Conservation (phyloP, 257 asterid genomes). For the Solanum stenotomum region DNA sequence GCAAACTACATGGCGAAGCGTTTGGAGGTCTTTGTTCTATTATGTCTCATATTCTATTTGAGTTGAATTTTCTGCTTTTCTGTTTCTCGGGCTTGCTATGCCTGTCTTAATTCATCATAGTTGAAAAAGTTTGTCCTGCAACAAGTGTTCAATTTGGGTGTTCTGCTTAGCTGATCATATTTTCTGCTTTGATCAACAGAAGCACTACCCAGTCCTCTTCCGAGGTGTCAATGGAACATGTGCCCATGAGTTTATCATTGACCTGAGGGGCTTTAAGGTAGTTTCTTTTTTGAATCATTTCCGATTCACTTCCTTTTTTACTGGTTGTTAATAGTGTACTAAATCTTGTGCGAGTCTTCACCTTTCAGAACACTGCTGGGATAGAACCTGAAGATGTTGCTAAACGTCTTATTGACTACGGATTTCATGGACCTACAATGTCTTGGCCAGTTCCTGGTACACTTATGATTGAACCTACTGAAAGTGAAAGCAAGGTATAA, state of each 20-base stretch:
- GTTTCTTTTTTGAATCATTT: background rate
- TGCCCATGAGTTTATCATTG: constrained; percentile 92
- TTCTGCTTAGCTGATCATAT: background rate
- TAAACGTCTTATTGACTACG: constrained; percentile 95
- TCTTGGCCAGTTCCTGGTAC: constrained; percentile 99
- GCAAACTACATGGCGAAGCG: constrained; percentile 98
- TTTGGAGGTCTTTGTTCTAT: constrained; percentile 53
- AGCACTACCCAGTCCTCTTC: constrained; percentile 84
- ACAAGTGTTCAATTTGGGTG: background rate
- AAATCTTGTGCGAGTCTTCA: constrained; percentile 6
- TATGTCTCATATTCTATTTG: background rate
- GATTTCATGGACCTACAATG: constrained; percentile 98
- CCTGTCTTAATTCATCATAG: background rate
- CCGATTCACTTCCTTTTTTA: background rate
- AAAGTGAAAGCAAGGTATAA: constrained; percentile 97
- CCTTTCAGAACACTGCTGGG: constrained; percentile 74
- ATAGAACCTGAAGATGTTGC: constrained; percentile 97
- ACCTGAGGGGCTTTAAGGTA: constrained; percentile 91
- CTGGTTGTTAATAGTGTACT: background rate
- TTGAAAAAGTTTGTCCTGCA: background rate
- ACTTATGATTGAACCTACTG: constrained; percentile 96
- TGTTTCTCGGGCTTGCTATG: background rate
- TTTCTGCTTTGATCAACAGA: constrained; percentile 37
- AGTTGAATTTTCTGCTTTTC: background rate
- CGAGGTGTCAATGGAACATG: constrained; percentile 91